A percentile compares a stretch with the other conserved stretches of the same genome.
phyloP scores from a whole-genome alignment of 225 moss, liverwort and hornwort genomes.

The Polytrichum commune region DNA sequence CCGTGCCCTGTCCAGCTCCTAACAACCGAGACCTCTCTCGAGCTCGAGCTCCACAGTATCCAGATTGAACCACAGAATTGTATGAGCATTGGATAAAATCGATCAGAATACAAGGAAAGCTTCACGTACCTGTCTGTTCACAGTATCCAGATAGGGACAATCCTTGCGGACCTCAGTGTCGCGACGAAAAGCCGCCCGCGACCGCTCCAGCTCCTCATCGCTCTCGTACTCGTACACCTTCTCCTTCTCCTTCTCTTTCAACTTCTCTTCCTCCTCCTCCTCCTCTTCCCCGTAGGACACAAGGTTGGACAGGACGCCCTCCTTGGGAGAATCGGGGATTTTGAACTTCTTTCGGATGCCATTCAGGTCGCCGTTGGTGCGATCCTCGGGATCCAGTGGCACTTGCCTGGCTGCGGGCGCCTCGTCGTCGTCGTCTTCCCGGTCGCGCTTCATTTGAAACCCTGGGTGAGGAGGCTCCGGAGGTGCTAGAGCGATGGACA shows the following conservation, averaged over 20 bases:
- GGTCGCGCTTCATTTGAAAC: conserved; percentile 18
- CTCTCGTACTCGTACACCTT: conserved; percentile 62
- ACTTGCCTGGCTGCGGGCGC: background rate
- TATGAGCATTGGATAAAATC: too few relatives aligned
- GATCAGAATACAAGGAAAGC: background rate
- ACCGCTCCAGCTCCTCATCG: conserved; percentile 65
- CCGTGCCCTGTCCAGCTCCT: too few relatives aligned
- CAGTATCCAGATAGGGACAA: conserved; percentile 96
- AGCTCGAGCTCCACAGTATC: too few relatives aligned
- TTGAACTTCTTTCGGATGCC: conserved; percentile 56
- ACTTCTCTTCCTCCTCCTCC: conserved; percentile 52
- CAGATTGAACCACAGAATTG: too few relatives aligned
- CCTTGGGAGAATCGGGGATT: conserved; percentile 32
- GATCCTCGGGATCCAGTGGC: background rate
- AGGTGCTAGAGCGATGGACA: too few relatives aligned
- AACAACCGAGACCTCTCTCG: too few relatives aligned
- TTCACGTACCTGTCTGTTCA: conserved; percentile 61
- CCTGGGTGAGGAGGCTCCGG: too few relatives aligned
- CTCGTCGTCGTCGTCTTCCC: conserved; percentile 10
- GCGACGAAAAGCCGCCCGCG: conserved; percentile 52
- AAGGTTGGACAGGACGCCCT: conserved; percentile 42
- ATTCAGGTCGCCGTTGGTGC: conserved; percentile 20
- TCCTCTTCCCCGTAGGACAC: conserved; percentile 68
- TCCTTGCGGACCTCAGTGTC: conserved; percentile 89
- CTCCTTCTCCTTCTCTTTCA: conserved; percentile 27